These are phyloP conservation scores for Rhizophora apiculata DNA, from an alignment of 345 rosid species.

Conservation along the genomic window DNA sequence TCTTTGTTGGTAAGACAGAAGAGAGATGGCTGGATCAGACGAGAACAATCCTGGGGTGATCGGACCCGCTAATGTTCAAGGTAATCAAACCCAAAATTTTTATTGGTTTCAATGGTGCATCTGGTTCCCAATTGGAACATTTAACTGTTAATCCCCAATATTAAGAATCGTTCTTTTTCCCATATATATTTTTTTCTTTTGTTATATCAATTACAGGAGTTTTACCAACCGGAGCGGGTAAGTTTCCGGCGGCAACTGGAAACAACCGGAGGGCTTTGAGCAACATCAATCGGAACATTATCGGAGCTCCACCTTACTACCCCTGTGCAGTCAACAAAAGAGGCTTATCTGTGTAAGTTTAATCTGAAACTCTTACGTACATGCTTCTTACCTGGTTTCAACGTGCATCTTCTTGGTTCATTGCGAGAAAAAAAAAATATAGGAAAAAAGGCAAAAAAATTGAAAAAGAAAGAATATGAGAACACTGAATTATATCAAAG, in stretches of 20 bases:
- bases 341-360: conserved; percentile 51
- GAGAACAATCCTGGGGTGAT: conserved; percentile 74
- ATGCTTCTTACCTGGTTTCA: neutral
- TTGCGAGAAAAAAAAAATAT: too few relatives aligned
- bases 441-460: too few relatives aligned
- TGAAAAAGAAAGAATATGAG: too few relatives aligned
- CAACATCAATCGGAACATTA: conserved; percentile 58
- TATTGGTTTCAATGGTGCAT: neutral
- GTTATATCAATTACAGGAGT: conserved; percentile 37
- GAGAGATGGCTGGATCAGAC: conserved; percentile 63
- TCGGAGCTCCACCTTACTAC: conserved; percentile 54
- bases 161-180: conserved; percentile 9
- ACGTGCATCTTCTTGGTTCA: neutral
- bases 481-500: too few relatives aligned
- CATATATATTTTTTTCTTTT: neutral
- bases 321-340: conserved; percentile 72
- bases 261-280: conserved; percentile 74
- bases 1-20: conserved; percentile 14
- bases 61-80: conserved; percentile 49
- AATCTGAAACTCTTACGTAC: conserved; percentile 6
- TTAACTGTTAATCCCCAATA: conserved; percentile 18
- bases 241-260: conserved; percentile 41
- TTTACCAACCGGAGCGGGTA: conserved; percentile 52
- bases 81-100: conserved; percentile 24
- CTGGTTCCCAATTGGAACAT: neutral